A percentile compares a stretch with the other conserved stretches of the same genome.
phyloP scores from a whole-genome alignment of 148 eudicot genomes.

The Dianthus caryophyllus region DNA sequence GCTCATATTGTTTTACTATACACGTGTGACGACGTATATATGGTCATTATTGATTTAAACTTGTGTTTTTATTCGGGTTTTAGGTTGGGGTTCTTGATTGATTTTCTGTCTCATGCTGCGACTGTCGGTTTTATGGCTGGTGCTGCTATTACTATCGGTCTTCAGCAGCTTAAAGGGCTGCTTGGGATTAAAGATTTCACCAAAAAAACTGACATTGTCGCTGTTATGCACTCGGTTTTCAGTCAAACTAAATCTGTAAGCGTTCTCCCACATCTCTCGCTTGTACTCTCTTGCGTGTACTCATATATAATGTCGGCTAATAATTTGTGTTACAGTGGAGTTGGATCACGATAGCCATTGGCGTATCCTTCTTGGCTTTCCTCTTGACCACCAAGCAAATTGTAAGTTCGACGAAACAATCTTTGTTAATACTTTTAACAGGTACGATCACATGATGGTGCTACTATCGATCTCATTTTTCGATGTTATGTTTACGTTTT shows the following conservation, averaged over 20 bases:
- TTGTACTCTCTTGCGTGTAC: background rate
- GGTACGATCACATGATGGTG: too few relatives aligned
- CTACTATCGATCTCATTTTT: background rate
- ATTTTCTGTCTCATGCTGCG: constrained; percentile 86
- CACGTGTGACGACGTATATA: too few relatives aligned
- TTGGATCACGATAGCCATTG: constrained; percentile 73
- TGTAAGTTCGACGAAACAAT: constrained; percentile 33
- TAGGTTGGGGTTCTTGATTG: constrained; percentile 82
- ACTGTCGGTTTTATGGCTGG: constrained; percentile 97
- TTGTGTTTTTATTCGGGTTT: constrained; percentile 4
- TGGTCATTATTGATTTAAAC: too few relatives aligned
- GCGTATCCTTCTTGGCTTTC: constrained; percentile 63
- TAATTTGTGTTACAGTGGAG: constrained; percentile 57
- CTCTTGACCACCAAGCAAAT: constrained; percentile 61
- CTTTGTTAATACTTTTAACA: background rate
- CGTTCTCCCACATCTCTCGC: background rate
- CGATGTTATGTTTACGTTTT: background rate
- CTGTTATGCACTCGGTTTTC: constrained; percentile 65
- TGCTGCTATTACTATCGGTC: constrained; percentile 77
- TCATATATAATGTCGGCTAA: background rate
- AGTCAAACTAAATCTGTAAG: constrained; percentile 51
- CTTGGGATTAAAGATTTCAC: constrained; percentile 71
- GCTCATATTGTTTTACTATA: too few relatives aligned
- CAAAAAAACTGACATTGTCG: constrained; percentile 61
- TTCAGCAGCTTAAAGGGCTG: constrained; percentile 88